Evolutionary conservation across 176 grass and related monocot species (phyloP), one percentile per base, ranked within the genome.

Genomic region (Oryza officinalis): DNA sequence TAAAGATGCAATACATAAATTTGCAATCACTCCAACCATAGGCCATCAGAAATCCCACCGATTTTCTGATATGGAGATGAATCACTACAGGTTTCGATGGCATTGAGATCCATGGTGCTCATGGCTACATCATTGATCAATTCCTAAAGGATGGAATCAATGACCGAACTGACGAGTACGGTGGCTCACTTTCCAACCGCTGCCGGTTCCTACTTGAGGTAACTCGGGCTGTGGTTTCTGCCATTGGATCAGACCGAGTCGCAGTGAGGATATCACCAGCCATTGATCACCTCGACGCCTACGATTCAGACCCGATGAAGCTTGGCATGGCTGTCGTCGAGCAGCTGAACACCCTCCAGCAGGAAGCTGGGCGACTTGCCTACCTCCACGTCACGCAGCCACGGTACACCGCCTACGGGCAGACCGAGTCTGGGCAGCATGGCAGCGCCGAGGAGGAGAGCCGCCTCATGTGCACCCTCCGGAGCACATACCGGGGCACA

Each of bases 81-180:
- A 49, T 66, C 65, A n/a, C 4, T 2, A 4, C 69, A 99, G 96
- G 96, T 28, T 99, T 99, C 4, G 96, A 99, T 54, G 96, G 96
- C 86, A 90, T 99, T 13, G 93, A 99, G 86, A 94, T 99, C 74
- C 96, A 99, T 11, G 93, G 93, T 0, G 96, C 96, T 20, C 93
- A 99, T 71, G 96, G 96, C 65, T 96, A 96, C 65, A 81, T 99
- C 27, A 91, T 96, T 18, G 96, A 99, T 47, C 96, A 99, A 65
- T 99, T 99, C 30, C 93, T 99, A 63, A 99, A 99, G 60, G 93
- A 94, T 8, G 93, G 93, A 72, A 96, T 99, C 78, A 99, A 99
- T 43, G 93, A 99, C 44, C 83, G 96, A 1, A 92, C 83, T 0
- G 96, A 99, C 14, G 76, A 82, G 14, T 99, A 99, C 1, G 96